These are phyloP conservation scores for Colletotrichum trifolii DNA, from an alignment of 2,329 filamentous ascomycete species.

Conservation along the genomic window DNA sequence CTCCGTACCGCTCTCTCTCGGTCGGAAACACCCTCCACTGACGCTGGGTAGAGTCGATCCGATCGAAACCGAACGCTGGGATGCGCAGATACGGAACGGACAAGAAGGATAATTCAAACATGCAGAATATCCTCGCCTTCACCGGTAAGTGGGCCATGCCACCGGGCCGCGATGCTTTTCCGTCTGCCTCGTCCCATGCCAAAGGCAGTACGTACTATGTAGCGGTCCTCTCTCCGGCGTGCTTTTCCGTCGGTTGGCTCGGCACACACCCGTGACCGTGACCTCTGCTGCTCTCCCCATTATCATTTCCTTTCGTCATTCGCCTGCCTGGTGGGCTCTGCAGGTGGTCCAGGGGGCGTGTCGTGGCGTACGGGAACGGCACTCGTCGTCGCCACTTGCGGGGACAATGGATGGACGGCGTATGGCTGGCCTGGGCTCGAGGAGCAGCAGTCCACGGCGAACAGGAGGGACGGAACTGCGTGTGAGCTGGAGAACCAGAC, in stretches of 20 bases:
- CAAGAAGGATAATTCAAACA: background rate
- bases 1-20: background rate
- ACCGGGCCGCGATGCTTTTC: constrained; percentile 23
- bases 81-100: background rate
- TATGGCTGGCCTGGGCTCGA: constrained; percentile 1
- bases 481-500: constrained; percentile 10
- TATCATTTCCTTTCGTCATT: too few species aligned
- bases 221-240: background rate
- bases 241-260: constrained; percentile 35
- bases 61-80: background rate
- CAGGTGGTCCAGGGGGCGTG: background rate
- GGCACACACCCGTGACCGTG: constrained; percentile 13
- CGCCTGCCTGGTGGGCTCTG: background rate
- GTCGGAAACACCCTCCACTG: constrained; percentile 2
- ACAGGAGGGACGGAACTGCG: constrained; percentile 20
- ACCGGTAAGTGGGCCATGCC: constrained; percentile 17
- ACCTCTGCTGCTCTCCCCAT: background rate
- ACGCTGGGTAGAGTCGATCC: background rate
- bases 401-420: background rate
- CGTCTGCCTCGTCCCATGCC: background rate
- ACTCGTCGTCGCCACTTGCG: constrained; percentile 11
- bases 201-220: background rate
- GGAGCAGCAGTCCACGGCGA: constrained; percentile 11
- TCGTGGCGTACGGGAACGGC: background rate
- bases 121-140: constrained; percentile 3